Base-by-base conservation (phyloP, 345 rosid genomes). In the Sisymbrium altissimum region DNA sequence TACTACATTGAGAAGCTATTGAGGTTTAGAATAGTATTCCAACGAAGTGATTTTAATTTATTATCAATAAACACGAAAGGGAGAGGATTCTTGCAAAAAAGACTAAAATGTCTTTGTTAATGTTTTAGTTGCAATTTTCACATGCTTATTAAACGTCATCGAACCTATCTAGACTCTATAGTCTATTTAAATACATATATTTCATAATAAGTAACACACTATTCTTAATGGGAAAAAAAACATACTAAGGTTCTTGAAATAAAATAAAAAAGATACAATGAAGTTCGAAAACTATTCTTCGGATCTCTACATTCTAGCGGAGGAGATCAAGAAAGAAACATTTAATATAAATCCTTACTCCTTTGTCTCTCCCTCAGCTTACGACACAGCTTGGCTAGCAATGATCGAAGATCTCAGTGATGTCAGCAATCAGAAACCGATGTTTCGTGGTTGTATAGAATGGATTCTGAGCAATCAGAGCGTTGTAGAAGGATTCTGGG, bases 331-430 rank as follows among this genome's bases (percentile, higher is more conserved):
- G 68, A 66, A 53, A 54, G 76, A 77, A 14, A 69, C 43, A 25
- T 58, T 82, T 63, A 62, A 49, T 19, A 11, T 17, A 3, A 18
- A 81, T 65, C 75, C 82, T 0, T 54, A 72, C 62, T 68, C 77
- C 1, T 66, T 72, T 15, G 76, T 85, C 30, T 73, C 80, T 6
- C 61, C 83, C 33, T 85, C 86, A 1, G 83, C 92, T 23, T 87
- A 87, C 45, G 87, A 87, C 68, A 82, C 87, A 0, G 87, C 89
- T 17, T 87, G 87, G 87, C 45, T 87, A 65, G 87, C 85, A 52
- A 81, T 87, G 91, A 74, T 87, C 23, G 86, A 85, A 32, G 64
- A 73, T 69, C 79, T 12, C 61, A 30, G 0, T 32, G 50, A 38
- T 70, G 77, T 1, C 30, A 35, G 0, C 18, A 6, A 12, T 3